phyloP scores from a whole-genome alignment of 1,139 yeast species.

The Yamadazyma epiphylla region DNA sequence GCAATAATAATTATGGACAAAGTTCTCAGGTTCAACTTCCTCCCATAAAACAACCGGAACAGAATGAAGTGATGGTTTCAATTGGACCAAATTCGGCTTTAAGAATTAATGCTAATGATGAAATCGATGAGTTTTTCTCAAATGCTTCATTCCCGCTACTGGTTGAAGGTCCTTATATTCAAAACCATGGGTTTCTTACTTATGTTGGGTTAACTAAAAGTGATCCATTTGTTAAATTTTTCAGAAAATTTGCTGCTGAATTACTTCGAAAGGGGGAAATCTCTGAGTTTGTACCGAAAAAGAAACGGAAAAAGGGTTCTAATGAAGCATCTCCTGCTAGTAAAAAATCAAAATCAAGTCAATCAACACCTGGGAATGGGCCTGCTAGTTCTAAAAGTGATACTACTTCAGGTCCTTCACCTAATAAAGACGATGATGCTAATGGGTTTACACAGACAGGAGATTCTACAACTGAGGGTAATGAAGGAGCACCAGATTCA shows the following conservation, averaged over 20 bases:
- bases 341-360: constrained; percentile 5
- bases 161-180: constrained; percentile 38
- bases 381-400: constrained; percentile 3
- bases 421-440: background rate
- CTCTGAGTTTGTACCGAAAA: constrained; percentile 24
- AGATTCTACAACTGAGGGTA: too few species aligned
- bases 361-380: constrained; percentile 6
- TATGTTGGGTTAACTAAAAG: constrained; percentile 42
- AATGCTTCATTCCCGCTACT: constrained; percentile 35
- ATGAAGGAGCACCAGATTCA: too few species aligned
- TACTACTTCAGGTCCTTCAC: background rate
- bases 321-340: constrained; percentile 7
- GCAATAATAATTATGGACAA: background rate
- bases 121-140: constrained; percentile 28
- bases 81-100: constrained; percentile 38
- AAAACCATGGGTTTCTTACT: constrained; percentile 40
- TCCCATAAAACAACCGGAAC: constrained; percentile 5
- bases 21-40: constrained; percentile 5
- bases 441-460: constrained; percentile 1
- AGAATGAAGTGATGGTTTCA: constrained; percentile 23
- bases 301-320: constrained; percentile 8
- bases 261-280: constrained; percentile 36
- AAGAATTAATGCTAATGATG: constrained; percentile 33
- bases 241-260: constrained; percentile 34
- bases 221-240: constrained; percentile 38